phyloP scores from a whole-genome alignment of 345 rosid genomes.

The Citrus inodora region DNA sequence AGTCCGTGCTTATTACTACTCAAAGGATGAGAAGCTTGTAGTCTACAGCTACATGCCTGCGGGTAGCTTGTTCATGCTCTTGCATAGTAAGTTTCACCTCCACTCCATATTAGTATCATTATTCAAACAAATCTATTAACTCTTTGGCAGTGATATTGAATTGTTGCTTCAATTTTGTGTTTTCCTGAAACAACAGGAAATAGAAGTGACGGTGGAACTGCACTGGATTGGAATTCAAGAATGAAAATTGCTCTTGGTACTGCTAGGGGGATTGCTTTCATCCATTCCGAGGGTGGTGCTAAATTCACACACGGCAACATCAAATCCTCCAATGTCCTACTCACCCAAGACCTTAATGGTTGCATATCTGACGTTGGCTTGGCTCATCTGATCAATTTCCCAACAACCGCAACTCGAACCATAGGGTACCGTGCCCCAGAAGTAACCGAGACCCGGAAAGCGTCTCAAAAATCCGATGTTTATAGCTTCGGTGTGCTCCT shows the following conservation, averaged over 20 bases:
- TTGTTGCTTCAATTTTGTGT: background rate
- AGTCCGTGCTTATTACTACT: conserved; percentile 48
- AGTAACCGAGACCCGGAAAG: conserved; percentile 56
- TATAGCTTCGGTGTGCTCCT: conserved; percentile 85
- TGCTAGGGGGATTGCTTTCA: conserved; percentile 59
- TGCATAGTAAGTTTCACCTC: conserved; percentile 47
- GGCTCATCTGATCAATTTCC: conserved; percentile 51
- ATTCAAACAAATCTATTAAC: background rate
- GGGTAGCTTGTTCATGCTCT: conserved; percentile 63
- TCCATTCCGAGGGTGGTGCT: conserved; percentile 44
- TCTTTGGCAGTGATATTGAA: background rate
- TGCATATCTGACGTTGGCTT: conserved; percentile 64
- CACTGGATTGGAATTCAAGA: conserved; percentile 69
- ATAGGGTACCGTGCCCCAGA: conserved; percentile 77
- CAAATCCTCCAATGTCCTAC: conserved; percentile 70
- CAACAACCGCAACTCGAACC: conserved; percentile 44
- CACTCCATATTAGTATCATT: background rate
- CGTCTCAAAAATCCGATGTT: conserved; percentile 65
- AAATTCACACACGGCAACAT: conserved; percentile 69
- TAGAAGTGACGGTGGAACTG: conserved; percentile 30
- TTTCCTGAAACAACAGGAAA: conserved; percentile 27
- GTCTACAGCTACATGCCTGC: conserved; percentile 57
- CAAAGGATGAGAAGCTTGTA: conserved; percentile 61
- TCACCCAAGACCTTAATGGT: conserved; percentile 52
- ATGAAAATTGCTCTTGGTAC: conserved; percentile 59